Conservation (phyloP, 768 basidiomycete genomes). For the Tricholoma sp. region DNA sequence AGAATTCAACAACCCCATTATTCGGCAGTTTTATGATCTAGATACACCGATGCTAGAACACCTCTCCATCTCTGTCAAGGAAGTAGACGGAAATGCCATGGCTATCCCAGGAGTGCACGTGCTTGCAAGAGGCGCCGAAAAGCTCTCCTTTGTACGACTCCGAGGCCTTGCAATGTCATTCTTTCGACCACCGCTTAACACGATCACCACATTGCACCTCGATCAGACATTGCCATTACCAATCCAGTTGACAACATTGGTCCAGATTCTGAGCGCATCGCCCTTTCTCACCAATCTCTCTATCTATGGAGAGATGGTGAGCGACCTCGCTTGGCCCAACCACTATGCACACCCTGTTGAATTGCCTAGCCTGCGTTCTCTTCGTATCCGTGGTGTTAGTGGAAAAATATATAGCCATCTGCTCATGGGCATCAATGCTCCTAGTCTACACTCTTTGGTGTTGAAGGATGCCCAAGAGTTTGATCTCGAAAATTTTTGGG, state of each 20-base stretch:
- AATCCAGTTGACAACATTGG: constrained; percentile 30
- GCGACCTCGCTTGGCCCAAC: constrained; percentile 20
- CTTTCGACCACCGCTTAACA: constrained; percentile 30
- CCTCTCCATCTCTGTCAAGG: constrained; percentile 33
- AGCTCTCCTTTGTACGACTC: constrained; percentile 35
- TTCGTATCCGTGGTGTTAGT: constrained; percentile 35
- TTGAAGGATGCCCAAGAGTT: constrained; percentile 37
- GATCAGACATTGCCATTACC: constrained; percentile 35
- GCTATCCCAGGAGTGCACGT: constrained; percentile 15
- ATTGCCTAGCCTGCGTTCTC: constrained; percentile 31
- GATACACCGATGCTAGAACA: constrained; percentile 30
- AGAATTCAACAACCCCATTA: constrained; percentile 17
- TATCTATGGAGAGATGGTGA: constrained; percentile 38
- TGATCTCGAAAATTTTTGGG: constrained; percentile 36
- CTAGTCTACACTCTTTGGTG: constrained; percentile 32
- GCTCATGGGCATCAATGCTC: constrained; percentile 34
- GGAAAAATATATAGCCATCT: constrained; percentile 34
- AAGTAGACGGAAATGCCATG: constrained; percentile 18
- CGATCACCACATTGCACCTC: constrained; percentile 37
- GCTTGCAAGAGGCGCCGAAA: constrained; percentile 23
- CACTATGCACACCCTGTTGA: constrained; percentile 16
- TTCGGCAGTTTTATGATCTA: constrained; percentile 23
- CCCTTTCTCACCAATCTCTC: constrained; percentile 35
- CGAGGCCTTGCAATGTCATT: constrained; percentile 38
- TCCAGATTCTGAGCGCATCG: constrained; percentile 28